A percentile compares a stretch with the other conserved stretches of the same genome.
These are phyloP conservation scores for Diplodia corticola DNA, from an alignment of 2,329 filamentous ascomycete species.

Conservation along the genomic window DNA sequence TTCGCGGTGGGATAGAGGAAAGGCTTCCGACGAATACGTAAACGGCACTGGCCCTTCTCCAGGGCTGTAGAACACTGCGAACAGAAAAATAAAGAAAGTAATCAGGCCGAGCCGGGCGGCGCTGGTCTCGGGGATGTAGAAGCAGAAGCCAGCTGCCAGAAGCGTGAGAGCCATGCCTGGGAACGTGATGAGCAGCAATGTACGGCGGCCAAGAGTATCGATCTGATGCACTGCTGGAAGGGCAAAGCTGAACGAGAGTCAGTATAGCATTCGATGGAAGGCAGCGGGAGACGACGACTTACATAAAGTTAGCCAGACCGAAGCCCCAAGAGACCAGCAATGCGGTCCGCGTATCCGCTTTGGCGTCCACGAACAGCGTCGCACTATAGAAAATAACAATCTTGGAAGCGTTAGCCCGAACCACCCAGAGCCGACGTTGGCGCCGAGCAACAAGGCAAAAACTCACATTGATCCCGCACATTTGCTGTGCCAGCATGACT, in stretches of 20 bases:
- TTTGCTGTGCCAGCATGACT: conserved; percentile 37
- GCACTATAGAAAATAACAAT: conserved; percentile 16
- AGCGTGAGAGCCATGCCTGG: conserved; percentile 52
- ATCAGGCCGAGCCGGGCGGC: conserved; percentile 34
- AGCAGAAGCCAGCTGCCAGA: conserved; percentile 49
- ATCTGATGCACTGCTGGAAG: conserved; percentile 50
- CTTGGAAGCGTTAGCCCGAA: conserved; percentile 1
- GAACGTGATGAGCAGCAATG: conserved; percentile 48
- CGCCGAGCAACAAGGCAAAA: conserved; percentile 28
- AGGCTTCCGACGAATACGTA: conserved; percentile 47
- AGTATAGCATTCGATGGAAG: background rate
- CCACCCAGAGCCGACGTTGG: conserved; percentile 21
- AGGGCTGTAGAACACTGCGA: conserved; percentile 54
- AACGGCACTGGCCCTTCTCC: conserved; percentile 46
- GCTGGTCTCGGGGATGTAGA: conserved; percentile 34
- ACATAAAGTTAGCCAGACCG: conserved; percentile 47
- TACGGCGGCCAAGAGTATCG: conserved; percentile 43
- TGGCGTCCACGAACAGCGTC: conserved; percentile 1
- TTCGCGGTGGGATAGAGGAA: conserved; percentile 39
- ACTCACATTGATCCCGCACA: conserved; percentile 34
- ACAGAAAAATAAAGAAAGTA: conserved; percentile 49
- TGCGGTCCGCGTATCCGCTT: conserved; percentile 27
- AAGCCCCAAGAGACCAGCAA: conserved; percentile 46
- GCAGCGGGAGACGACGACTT: background rate
- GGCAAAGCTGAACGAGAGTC: conserved; percentile 34